Evolutionary conservation across 2,329 filamentous ascomycete species (phyloP).

Genomic region (Thelonectria olida): DNA sequence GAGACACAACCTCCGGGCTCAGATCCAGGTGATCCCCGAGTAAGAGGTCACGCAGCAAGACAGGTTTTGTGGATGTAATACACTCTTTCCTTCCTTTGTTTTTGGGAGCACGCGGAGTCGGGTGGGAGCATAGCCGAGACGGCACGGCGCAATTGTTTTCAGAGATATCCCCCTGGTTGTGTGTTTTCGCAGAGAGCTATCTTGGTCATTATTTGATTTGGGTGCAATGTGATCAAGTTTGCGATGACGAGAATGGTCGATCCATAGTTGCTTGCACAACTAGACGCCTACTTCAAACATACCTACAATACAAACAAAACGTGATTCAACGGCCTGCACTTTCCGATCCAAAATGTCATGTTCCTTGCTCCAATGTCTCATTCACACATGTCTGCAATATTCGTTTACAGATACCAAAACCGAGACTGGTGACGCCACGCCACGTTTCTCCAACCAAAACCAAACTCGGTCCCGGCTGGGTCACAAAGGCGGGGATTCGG

Average conservation of each 20-base stretch:
- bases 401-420: not conserved
- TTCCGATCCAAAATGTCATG: too few relatives aligned
- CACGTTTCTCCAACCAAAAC: too few relatives aligned
- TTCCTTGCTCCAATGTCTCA: too few relatives aligned
- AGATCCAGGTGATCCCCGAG: slow-evolving; percentile 48
- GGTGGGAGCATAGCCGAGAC: slow-evolving; percentile 9
- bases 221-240: too few relatives aligned
- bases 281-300: too few relatives aligned
- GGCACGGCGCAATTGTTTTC: slow-evolving; percentile 19
- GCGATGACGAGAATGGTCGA: too few relatives aligned
- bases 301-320: too few relatives aligned
- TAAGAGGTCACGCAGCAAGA: slow-evolving; percentile 11
- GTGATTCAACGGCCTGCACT: too few relatives aligned
- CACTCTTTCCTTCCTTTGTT: not conserved
- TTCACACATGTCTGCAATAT: not conserved
- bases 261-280: too few relatives aligned
- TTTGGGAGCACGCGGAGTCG: slow-evolving; percentile 4
- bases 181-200: not conserved
- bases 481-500: too few relatives aligned
- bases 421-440: not conserved
- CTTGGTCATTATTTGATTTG: too few relatives aligned
- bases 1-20: slow-evolving; percentile 47
- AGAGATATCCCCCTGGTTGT: slow-evolving; percentile 14
- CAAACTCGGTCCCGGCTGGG: not conserved
- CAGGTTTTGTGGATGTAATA: not conserved